Evolutionary conservation across 805 yeast genomes (phyloP), one percentile per base, ranked within the genome.

Genomic region (Saccharomycopsis sp.): DNA sequence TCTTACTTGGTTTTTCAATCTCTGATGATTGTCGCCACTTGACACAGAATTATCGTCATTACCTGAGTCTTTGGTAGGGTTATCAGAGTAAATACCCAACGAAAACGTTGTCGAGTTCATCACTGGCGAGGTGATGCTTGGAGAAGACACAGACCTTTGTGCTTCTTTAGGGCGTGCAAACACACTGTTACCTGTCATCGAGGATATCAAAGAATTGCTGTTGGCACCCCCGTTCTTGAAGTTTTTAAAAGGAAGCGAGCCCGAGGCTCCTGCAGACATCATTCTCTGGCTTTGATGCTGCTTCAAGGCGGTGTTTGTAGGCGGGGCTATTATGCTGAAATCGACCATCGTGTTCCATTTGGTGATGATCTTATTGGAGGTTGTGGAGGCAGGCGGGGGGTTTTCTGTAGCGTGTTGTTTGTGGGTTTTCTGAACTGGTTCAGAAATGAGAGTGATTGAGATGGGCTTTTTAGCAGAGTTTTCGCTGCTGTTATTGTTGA

Each of bases 341-440:
- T 77, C 79, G 44, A 75, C 64, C 51, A 65, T 64, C 2, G 80
- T 79, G 8, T 72, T 60, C 79, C 78, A 75, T 51, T 66, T 64
- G 2, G 78, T 75, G 15, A 69, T 62, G 25, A 75, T 73, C 20
- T 61, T 61, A 29, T 56, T 59, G 9, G 57, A 49, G 8, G 41
- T 47, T 29, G 38, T 29, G 38, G 38, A 29, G 5, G 38, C 38
- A 5, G 12, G 12, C 5, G 38, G 38, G 5, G 38, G 38, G 38
- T 29, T 29, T n/a, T 52, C 41, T 2, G 35, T 47, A 7, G 62
- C 47, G 14, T 58, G 19, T 7, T 22, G 15, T 2, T 53, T 20
- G 15, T 14, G 22, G 17, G 41, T 54, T 58, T 56, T 60, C 15
- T 61, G 60, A 34, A 58, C 47, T 29, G 74, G 63, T n/a, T 59